Evolutionary conservation across 192 early-diverging fungal species (phyloP), one percentile per base, ranked within the genome.

Genomic region (Coemansia sp.): DNA sequence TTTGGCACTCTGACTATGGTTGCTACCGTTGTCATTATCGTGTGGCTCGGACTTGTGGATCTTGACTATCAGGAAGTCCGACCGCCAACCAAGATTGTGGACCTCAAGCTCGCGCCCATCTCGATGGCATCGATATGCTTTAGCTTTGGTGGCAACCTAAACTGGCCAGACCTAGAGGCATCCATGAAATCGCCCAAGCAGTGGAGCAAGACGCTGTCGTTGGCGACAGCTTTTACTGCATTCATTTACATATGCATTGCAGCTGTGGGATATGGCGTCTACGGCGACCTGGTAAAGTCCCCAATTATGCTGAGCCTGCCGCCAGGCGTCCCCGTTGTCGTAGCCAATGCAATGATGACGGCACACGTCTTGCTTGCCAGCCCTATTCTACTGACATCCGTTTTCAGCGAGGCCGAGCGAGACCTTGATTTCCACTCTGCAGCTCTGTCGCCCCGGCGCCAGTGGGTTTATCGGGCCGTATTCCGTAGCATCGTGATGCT

Each of bases 121-220:
- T 85, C 91, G 2, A 70, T 94, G 19, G 87, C 88, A 9, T 89
- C 89, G 1, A 87, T 94, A 61, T 86, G 86, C 39, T 92, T 93
- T 63, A 85, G 84, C 55, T 94, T 86, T 72, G 84, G 87, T 25
- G 93, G 91, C 41, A 94, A 93, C 63, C 84, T 84, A 17, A 88
- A 92, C 37, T 94, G 91, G 77, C 87, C 91, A 21, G 85, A 91
- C 54, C 83, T 94, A 18, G 90, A 94, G 57, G 82, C 81, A 9
- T 86, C 87, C 15, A 93, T 94, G 91, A 75, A 81, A 48, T 79
- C 86, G 19, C 90, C 89, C 17, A 67, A 78, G 33, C 46, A 83
- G 46, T 94, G 90, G 84, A 76, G 76, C 71, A 82, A 69, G 44
- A 89, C 90, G 3, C 69, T 89, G 43, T 71, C 78, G 7, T 69